Conservation (phyloP, 148 eudicot genomes). For the Camellia japonica region DNA sequence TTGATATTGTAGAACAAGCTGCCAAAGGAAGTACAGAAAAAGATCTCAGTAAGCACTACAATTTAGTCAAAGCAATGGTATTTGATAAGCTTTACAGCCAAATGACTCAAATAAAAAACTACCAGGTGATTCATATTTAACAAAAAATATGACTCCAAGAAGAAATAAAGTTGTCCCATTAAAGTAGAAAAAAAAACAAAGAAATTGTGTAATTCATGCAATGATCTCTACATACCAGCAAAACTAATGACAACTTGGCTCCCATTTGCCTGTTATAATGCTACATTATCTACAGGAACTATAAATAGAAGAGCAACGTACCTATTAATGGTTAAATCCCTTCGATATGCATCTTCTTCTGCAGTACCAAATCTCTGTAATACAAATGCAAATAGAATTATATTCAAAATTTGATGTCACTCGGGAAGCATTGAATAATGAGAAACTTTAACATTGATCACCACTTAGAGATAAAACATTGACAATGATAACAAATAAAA, state of each 20-base stretch:
- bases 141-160: neutral
- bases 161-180: neutral
- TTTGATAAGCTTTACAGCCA: neutral
- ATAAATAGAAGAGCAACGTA: conserved; percentile 18
- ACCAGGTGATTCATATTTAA: neutral
- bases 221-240: neutral
- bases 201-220: neutral
- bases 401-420: neutral
- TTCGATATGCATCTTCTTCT: conserved; percentile 88
- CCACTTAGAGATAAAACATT: neutral
- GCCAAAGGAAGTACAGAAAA: conserved; percentile 21
- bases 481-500: neutral
- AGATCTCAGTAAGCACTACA: neutral
- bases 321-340: conserved; percentile 99
- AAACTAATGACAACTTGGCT: neutral
- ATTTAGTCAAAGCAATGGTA: neutral
- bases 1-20: conserved; percentile 97
- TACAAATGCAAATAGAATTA: conserved; percentile 11
- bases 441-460: neutral
- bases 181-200: neutral
- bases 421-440: neutral
- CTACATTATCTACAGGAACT: neutral
- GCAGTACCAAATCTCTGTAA: conserved; percentile 92
- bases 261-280: neutral
- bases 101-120: neutral